Base-by-base conservation (phyloP, 768 basidiomycete species). In the Boletales sp. region DNA sequence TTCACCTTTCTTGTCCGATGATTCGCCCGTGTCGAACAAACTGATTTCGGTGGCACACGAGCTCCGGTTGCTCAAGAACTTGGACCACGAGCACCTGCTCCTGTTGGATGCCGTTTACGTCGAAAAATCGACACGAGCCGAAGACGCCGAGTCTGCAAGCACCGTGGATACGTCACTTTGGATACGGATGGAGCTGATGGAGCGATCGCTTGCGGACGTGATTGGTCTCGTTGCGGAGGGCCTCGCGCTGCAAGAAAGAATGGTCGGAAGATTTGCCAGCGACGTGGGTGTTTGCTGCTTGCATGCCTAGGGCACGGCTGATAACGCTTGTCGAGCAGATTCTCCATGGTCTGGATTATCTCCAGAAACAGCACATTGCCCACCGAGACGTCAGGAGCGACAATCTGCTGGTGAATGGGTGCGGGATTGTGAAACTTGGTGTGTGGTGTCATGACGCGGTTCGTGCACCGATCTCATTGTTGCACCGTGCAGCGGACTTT, bases 121-220 rank as follows among this genome's bases (percentile, higher is more conserved):
- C 62, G 84, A 6, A 8, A 42, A 45, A 15, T 29, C 51, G 7
- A 35, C 39, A 4, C 71, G 73, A 32, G 71, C 67, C 39, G 72
- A 73, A 46, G 50, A 50, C 18, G 15, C 14, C 3, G 42, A 46
- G 18, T 48, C 43, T 24, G 46, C 53, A 4, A 24, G 29, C 4
- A 31, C 27, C 8, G 56, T 69, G 18, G 83, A 83, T 50, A 80
- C 81, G 54, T 78, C 82, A 50, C 67, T 93, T 34, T 93, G 90
- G 90, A 84, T 93, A 43, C 73, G 84, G 54, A 93, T 93, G 90
- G 89, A 91, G 65, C 78, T 92, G 30, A 90, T 93, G 90, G 88
- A 90, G 59, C 76, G 89, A 54, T 90, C 88, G 62, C 71, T 93
- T 56, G 90, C 90, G 58, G 90, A 93, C 64, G 77, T 93, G 40